These are phyloP conservation scores for Fusarium sulawesiense DNA, from an alignment of 2,329 filamentous ascomycete species.

Conservation along the genomic window DNA sequence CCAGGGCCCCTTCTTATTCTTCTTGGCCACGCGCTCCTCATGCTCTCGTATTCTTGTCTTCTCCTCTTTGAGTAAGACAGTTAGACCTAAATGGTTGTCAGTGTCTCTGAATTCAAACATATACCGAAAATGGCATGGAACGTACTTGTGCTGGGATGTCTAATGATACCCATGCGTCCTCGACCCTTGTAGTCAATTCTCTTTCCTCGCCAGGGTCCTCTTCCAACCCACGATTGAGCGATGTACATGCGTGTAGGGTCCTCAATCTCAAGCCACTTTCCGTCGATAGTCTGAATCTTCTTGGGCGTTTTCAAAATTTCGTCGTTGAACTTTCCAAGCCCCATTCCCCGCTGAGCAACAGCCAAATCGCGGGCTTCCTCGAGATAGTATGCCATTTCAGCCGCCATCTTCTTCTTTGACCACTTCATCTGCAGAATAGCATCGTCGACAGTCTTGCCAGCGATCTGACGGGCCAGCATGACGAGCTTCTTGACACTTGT, in stretches of 20 bases:
- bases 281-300: conserved; percentile 79
- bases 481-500: conserved; percentile 94
- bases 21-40: conserved; percentile 81
- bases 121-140: conserved; percentile 42
- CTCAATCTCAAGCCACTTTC: conserved; percentile 74
- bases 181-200: conserved; percentile 79
- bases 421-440: conserved; percentile 95
- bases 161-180: conserved; percentile 75
- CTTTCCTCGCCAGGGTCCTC: conserved; percentile 70
- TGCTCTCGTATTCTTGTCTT: conserved; percentile 85
- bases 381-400: conserved; percentile 82
- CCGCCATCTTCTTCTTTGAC: conserved; percentile 91
- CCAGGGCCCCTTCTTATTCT: conserved; percentile 82
- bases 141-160: conserved; percentile 80
- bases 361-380: conserved; percentile 85
- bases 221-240: conserved; percentile 91
- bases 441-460: conserved; percentile 92
- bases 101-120: background rate
- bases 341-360: conserved; percentile 86
- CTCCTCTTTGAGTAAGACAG: conserved; percentile 91
- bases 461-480: conserved; percentile 86
- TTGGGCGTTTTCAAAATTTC: conserved; percentile 52
- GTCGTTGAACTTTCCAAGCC: conserved; percentile 65
- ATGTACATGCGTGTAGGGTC: conserved; percentile 90
- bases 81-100: conserved; percentile 68